Conservation (phyloP, 2,329 filamentous ascomycete species). For the Pleurostoma richardsiae region DNA sequence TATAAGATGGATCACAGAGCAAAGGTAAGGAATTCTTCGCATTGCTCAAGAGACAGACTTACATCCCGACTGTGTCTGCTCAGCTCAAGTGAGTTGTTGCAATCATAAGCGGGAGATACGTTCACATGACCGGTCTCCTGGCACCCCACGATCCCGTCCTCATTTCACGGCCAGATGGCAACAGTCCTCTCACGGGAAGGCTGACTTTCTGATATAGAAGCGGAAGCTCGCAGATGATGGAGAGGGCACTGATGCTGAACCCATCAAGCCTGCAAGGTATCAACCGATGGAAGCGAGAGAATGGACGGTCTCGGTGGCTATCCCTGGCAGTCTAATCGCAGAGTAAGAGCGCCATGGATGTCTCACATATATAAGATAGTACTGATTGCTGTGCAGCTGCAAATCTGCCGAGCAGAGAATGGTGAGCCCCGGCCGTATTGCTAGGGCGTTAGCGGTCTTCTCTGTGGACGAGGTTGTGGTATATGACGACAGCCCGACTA, state of each 20-base stretch:
- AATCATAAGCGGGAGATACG: too few species aligned
- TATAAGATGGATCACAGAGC: constrained; percentile 5
- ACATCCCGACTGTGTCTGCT: too few species aligned
- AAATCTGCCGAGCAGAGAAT: constrained; percentile 72
- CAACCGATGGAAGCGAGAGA: constrained; percentile 57
- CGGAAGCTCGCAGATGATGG: constrained; percentile 37
- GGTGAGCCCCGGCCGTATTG: constrained; percentile 67
- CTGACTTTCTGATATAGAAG: constrained; percentile 31
- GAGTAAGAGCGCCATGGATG: constrained; percentile 45
- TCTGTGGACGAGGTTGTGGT: constrained; percentile 79
- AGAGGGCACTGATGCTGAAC: constrained; percentile 35
- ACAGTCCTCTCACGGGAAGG: not conserved
- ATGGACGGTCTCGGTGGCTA: constrained; percentile 72
- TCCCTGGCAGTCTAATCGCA: constrained; percentile 72
- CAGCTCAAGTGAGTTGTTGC: too few species aligned
- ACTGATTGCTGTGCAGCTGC: constrained; percentile 41
- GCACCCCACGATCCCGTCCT: constrained; percentile 9
- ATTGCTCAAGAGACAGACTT: too few species aligned
- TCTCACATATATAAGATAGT: not conserved
- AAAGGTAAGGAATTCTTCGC: constrained; percentile 9
- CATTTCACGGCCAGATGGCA: constrained; percentile 7
- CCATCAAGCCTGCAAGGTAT: constrained; percentile 66
- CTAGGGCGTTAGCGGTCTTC: constrained; percentile 77
- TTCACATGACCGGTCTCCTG: constrained; percentile 2
- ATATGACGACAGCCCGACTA: constrained; percentile 62